Evolutionary conservation across 2,329 filamentous ascomycete genomes (phyloP).

Genomic region (Fonsecaea pugnacius): DNA sequence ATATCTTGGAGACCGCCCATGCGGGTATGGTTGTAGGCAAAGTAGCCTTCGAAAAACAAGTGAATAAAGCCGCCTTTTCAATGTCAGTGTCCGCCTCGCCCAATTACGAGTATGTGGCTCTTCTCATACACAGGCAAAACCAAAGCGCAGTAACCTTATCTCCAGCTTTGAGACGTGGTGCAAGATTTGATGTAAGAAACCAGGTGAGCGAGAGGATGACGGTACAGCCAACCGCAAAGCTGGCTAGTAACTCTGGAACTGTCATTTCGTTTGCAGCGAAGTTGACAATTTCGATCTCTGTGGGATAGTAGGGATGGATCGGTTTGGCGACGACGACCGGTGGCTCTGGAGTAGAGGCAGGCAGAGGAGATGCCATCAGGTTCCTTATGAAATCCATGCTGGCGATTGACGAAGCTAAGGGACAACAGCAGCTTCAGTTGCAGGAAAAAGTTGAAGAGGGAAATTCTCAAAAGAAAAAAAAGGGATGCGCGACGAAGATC

Average conservation of each 20-base stretch:
- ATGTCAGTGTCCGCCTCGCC: slow-evolving; percentile 23
- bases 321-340: slow-evolving; percentile 24
- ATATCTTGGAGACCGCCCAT: slow-evolving; percentile 72
- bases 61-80: slow-evolving; percentile 62
- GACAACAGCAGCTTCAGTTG: not conserved
- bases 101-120: not conserved
- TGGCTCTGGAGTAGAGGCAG: slow-evolving; percentile 7
- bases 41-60: slow-evolving; percentile 84
- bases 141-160: slow-evolving; percentile 70
- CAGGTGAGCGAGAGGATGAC: slow-evolving; percentile 64
- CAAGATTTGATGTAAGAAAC: slow-evolving; percentile 56
- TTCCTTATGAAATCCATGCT: slow-evolving; percentile 26
- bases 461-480: not conserved
- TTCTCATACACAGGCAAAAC: slow-evolving; percentile 71
- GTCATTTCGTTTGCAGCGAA: slow-evolving; percentile 70
- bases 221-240: slow-evolving; percentile 63
- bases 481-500: not conserved
- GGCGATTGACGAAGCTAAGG: not conserved
- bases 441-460: not conserved
- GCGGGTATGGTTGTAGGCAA: slow-evolving; percentile 68
- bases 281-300: slow-evolving; percentile 63
- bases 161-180: slow-evolving; percentile 56
- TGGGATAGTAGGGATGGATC: slow-evolving; percentile 73
- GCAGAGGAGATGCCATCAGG: slow-evolving; percentile 1
- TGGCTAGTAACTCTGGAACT: slow-evolving; percentile 61